Evolutionary conservation across 176 grass and related monocot species (phyloP).

Genomic region (Themeda triandra): DNA sequence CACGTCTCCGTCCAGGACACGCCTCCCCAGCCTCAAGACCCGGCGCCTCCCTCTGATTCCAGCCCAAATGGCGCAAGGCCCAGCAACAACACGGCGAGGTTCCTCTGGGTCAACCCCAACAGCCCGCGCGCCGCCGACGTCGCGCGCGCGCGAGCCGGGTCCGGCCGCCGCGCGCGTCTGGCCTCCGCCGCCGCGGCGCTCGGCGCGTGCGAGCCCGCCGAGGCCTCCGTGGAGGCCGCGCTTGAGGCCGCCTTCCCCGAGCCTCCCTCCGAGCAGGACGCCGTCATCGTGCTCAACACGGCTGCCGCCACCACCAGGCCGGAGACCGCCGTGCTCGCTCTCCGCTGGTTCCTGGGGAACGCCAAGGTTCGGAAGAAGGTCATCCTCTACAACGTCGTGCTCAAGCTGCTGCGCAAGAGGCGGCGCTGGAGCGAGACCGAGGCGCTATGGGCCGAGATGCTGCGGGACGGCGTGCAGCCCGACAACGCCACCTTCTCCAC

Average conservation of each 20-base stretch:
- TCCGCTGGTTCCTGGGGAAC: slow-evolving; percentile 70
- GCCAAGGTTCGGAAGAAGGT: slow-evolving; percentile 55
- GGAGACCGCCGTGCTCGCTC: slow-evolving; percentile 50
- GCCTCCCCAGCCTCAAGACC: slow-evolving; percentile 18
- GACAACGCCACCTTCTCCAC: slow-evolving; percentile 86
- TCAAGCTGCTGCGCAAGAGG: slow-evolving; percentile 71
- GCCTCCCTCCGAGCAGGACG: slow-evolving; percentile 62
- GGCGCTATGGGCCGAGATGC: slow-evolving; percentile 68
- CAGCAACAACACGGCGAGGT: slow-evolving; percentile 31
- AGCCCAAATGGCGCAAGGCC: background rate
- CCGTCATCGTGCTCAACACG: slow-evolving; percentile 77
- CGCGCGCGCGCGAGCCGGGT: slow-evolving; percentile 26
- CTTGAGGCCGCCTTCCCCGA: slow-evolving; percentile 48
- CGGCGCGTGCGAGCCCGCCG: slow-evolving; percentile 37
- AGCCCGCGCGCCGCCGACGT: slow-evolving; percentile 54
- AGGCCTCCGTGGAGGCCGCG: slow-evolving; percentile 37
- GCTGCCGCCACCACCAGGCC: slow-evolving; percentile 34
- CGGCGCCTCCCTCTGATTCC: slow-evolving; percentile 23
- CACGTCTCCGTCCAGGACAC: slow-evolving; percentile 61
- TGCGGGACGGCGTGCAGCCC: slow-evolving; percentile 50
- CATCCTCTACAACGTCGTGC: slow-evolving; percentile 83
- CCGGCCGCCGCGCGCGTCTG: slow-evolving; percentile 52
- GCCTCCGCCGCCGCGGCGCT: slow-evolving; percentile 46
- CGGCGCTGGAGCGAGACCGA: slow-evolving; percentile 61
- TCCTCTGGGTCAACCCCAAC: slow-evolving; percentile 94